Base-by-base conservation (phyloP, 106 monocot genomes). In the Platanthera zijinensis region DNA sequence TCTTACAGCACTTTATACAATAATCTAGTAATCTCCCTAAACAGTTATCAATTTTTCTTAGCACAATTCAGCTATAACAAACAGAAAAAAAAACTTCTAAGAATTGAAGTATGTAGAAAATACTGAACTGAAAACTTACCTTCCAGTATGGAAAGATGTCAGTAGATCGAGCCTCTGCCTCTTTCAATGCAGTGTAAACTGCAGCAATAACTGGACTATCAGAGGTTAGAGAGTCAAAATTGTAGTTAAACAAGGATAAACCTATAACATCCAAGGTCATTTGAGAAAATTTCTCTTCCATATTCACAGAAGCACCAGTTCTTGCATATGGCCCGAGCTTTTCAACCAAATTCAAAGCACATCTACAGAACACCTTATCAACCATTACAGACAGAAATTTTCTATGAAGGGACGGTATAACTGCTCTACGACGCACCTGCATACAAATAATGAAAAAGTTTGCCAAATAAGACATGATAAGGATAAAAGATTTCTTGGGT, bases 91-190 rank as follows among this genome's bases (percentile, higher is more conserved):
- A 61, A 21, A 61, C 59, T 21, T 5, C 19, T 39, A 67, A 2
- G 5, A 67, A 10, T 64, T 32, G 13, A 67, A n/a, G 67, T 7
- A 32, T 67, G 32, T 39, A 39, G 32, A 30, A 67, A 13, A 28
- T 12, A 67, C 39, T 67, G 4, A 39, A 71, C 5, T 71, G 45
- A 71, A 48, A 82, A 74, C 75, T 12, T 86, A 75, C 97, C 97
- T 97, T 86, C 97, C 97, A 97, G 66, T 97, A 94, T 52, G 97
- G 97, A 9, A 97, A 79, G 73, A 97, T 89, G 81, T 97, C 97
- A 25, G 97, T 97, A 32, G 96, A 86, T 18, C 97, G 91, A 82
- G 87, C 83, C 77, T 97, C 97, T 15, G 94, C 89, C 75, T 97
- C 97, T 72, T 94, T 97, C 25, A 97, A 73, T 72, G 97, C 97